Evolutionary conservation across 352 stramenopile species (phyloP).

Genomic region (Phytophthora litchii): DNA sequence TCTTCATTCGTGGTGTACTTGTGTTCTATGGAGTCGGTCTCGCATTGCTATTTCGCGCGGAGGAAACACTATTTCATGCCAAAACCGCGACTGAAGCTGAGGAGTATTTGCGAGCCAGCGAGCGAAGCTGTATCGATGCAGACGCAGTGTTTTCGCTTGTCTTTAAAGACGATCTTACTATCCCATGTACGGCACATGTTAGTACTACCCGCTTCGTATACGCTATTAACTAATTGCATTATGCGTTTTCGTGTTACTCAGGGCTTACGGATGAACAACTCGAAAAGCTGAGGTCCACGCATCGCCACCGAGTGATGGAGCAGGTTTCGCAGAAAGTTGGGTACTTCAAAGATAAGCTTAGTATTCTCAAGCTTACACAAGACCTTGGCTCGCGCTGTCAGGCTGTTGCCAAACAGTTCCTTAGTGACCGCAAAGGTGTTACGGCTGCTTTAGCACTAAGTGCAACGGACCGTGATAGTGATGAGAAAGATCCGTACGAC

Average conservation of each 20-base stretch:
- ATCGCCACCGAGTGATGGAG: constrained; percentile 66
- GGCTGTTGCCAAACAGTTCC: constrained; percentile 42
- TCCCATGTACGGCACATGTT: constrained; percentile 53
- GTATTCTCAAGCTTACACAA: constrained; percentile 59
- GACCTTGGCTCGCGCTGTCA: constrained; percentile 49
- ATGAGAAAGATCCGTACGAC: constrained; percentile 24
- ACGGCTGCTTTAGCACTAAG: constrained; percentile 18
- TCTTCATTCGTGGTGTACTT: constrained; percentile 74
- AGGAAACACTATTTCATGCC: constrained; percentile 71
- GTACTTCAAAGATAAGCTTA: constrained; percentile 53
- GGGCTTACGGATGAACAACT: constrained; percentile 73
- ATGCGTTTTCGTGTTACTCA: constrained; percentile 20
- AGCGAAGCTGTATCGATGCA: constrained; percentile 70
- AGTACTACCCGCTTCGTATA: not conserved
- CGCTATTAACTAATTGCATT: not conserved
- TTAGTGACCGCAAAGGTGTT: constrained; percentile 24
- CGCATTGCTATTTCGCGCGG: constrained; percentile 65
- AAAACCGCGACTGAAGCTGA: constrained; percentile 57
- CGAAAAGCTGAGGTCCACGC: constrained; percentile 53
- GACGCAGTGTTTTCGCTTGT: constrained; percentile 74
- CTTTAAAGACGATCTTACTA: constrained; percentile 84
- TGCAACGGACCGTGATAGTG: not conserved
- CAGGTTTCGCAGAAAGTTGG: constrained; percentile 55
- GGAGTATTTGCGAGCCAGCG: constrained; percentile 55
- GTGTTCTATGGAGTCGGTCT: constrained; percentile 77